These are phyloP conservation scores for Phytopythium ostracodes DNA, from an alignment of 352 stramenopile genomes.

Conservation along the genomic window DNA sequence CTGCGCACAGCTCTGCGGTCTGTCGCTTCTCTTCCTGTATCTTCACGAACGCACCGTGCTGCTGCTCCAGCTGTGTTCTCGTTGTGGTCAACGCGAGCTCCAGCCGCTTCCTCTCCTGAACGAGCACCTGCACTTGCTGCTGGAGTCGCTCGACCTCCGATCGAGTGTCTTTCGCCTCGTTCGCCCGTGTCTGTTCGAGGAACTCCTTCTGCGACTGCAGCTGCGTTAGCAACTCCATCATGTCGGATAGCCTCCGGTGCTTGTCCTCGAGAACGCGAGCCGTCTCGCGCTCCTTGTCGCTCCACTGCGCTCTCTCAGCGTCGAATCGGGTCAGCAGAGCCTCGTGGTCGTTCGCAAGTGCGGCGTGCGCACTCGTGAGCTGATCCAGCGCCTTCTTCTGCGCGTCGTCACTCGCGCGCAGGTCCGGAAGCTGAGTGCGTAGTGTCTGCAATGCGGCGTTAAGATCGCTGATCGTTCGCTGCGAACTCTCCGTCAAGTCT, in stretches of 20 bases:
- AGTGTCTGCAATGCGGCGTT: conserved; percentile 25
- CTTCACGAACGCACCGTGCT: conserved; percentile 20
- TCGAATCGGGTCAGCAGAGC: conserved; percentile 13
- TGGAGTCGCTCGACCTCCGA: conserved; percentile 40
- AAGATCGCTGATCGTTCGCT: conserved; percentile 32
- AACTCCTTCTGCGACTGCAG: conserved; percentile 41
- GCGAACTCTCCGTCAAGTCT: conserved; percentile 31
- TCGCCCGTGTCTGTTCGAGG: conserved; percentile 39
- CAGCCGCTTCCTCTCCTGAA: conserved; percentile 35
- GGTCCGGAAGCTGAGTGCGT: conserved; percentile 14
- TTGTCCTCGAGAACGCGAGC: conserved; percentile 41
- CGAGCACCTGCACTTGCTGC: conserved; percentile 24
- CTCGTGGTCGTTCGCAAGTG: conserved; percentile 25
- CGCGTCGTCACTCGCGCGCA: conserved; percentile 4
- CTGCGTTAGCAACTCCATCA: conserved; percentile 64
- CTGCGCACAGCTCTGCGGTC: neutral
- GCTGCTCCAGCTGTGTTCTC: conserved; percentile 28
- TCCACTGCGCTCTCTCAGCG: conserved; percentile 27
- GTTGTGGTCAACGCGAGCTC: conserved; percentile 20
- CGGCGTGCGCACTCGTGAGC: conserved; percentile 8
- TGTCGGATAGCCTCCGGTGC: conserved; percentile 44
- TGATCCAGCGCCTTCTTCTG: conserved; percentile 15
- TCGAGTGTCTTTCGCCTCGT: conserved; percentile 31
- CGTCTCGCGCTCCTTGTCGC: conserved; percentile 25
- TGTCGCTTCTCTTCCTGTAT: conserved; percentile 35